Evolutionary conservation across 495 filamentous ascomycete species (phyloP).

Genomic region (Neurospora terricola): DNA sequence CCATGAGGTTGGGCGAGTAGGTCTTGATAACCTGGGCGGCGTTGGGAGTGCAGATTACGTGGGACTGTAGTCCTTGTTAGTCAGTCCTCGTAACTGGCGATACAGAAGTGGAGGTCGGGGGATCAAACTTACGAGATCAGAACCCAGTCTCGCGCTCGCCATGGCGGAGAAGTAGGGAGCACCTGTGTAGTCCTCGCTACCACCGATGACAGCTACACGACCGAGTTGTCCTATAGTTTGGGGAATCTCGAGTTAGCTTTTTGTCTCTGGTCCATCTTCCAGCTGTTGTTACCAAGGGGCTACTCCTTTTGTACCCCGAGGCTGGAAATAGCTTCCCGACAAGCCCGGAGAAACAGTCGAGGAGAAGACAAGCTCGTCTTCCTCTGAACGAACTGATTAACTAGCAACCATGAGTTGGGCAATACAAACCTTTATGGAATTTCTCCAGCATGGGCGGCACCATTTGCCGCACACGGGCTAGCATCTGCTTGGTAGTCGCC

Average conservation of each 20-base stretch:
- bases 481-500: slow-evolving; percentile 48
- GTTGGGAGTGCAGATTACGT: slow-evolving; percentile 89
- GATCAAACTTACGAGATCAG: slow-evolving; percentile 58
- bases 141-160: slow-evolving; percentile 81
- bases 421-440: slow-evolving; percentile 82
- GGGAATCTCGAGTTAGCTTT: slow-evolving; percentile 7
- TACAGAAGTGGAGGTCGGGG: neutral
- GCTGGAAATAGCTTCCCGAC: neutral
- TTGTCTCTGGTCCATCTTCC: neutral
- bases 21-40: slow-evolving; percentile 89
- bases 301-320: neutral
- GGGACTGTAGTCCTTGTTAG: slow-evolving; percentile 48
- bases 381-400: neutral
- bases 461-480: slow-evolving; percentile 77
- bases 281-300: slow-evolving; percentile 1
- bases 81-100: neutral
- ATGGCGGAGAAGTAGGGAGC: slow-evolving; percentile 98
- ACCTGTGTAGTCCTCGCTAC: slow-evolving; percentile 91
- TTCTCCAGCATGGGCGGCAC: slow-evolving; percentile 90
- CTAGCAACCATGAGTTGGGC: neutral
- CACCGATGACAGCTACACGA: slow-evolving; percentile 87
- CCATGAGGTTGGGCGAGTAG: slow-evolving; percentile 98
- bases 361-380: neutral
- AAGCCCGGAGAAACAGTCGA: neutral
- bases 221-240: slow-evolving; percentile 73